Evolutionary conservation across 345 rosid genomes (phyloP), one percentile per base, ranked within the genome.

Genomic region (Microthlaspi erraticum): DNA sequence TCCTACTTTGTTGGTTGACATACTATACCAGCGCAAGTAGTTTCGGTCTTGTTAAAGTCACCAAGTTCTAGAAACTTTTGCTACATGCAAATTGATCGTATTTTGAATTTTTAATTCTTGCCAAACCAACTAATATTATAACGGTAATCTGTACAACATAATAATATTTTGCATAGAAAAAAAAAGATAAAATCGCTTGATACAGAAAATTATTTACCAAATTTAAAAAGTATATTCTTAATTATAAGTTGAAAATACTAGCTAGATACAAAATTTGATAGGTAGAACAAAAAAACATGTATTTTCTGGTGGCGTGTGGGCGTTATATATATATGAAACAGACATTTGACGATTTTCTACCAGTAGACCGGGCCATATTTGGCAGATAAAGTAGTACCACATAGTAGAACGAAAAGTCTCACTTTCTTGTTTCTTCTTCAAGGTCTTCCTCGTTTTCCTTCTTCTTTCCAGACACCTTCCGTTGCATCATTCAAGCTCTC

Each of bases 321-420:
- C 50, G 44, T 73, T 50, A 34, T 10, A 54, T 37, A 49, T 11
- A 48, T 7, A 68, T 18, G 72, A 74, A 66, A 52, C 37, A 63
- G 79, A 75, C 70, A 54, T 29, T 59, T 65, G 9, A 61, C 45
- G n/a, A 32, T 31, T 44, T 48, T 63, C 60, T 14, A 62, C 64
- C 36, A 53, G 71, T 76, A 48, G 79, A 75, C 79, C 51, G 12
- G 46, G 64, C 70, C 59, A 62, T 46, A 33, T 50, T 62, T 69
- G 79, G 79, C 66, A 66, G 71, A 71, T 75, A 69, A 69, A 75
- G 79, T 63, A 55, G 65, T 69, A 56, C 75, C 79, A 76, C 75
- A 75, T 10, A 63, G 7, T 1, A 49, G 26, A 57, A 55, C 33
- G 14, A 76, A 62, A 69, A 76, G 54, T 75, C 74, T 55, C 54